Evolutionary conservation across 306 rosid genomes (phyloP).

Genomic region (Senna tora): DNA sequence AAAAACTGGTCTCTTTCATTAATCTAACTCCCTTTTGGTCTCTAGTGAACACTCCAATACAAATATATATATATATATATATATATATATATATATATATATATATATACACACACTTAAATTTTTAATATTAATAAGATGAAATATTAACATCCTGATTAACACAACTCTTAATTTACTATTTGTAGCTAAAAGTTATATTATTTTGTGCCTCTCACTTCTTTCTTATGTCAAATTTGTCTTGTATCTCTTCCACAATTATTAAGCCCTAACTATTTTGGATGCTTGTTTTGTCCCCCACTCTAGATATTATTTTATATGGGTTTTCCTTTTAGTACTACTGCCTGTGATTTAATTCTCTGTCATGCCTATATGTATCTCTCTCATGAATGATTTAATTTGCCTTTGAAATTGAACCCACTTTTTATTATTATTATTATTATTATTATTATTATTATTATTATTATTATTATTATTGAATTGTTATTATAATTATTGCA

Average conservation of each 20-base stretch:
- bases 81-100: too few relatives aligned
- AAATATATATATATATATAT: too few relatives aligned
- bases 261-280: conserved; percentile 34
- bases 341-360: conserved; percentile 9
- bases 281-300: conserved; percentile 29
- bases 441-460: not conserved
- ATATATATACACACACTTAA: too few relatives aligned
- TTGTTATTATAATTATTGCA: not conserved
- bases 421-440: not conserved
- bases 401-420: not conserved
- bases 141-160: too few relatives aligned
- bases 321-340: not conserved
- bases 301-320: conserved; percentile 24
- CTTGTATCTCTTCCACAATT: conserved; percentile 4
- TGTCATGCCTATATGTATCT: not conserved
- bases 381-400: conserved; percentile 1
- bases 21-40: too few relatives aligned
- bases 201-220: too few relatives aligned
- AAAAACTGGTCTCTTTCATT: too few relatives aligned
- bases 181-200: not conserved
- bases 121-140: too few relatives aligned
- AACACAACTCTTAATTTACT: too few relatives aligned
- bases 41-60: too few relatives aligned
- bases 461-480: not conserved
- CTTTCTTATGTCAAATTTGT: not conserved